Evolutionary conservation across 306 rosid species (phyloP), one percentile per base, ranked within the genome.

Genomic region (Cyamopsis tetragonoloba): DNA sequence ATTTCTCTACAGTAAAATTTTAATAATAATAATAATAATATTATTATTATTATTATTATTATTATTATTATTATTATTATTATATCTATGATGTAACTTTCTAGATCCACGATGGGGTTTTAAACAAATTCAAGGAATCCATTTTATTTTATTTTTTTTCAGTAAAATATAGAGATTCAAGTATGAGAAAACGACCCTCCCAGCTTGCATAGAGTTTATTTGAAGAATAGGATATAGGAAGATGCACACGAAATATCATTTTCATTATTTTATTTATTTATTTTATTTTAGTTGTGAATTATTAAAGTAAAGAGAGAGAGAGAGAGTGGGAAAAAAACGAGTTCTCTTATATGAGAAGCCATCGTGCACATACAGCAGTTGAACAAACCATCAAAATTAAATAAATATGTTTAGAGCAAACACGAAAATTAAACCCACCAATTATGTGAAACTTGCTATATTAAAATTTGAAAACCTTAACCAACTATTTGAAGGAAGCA

Each of bases 371-470:
- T n/a, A 60, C 6, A 60, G 49, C 12, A 1, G 66, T 37, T 61
- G 67, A 68, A 7, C 32, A 50, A 57, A 24, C 19, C 35, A 8
- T 24, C 18, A 32, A 59, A 11, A 11, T 6, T 15, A 57, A 34
- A 11, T 6, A 32, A 57, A 34, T 24, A 11, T 32, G 27, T 10
- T 3, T 13, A 4, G 71, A 76, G 62, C 37, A 30, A 20, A 18
- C 82, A 70, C 70, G 81, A 82, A 87, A 80, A n/a, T n/a, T n/a
- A n/a, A n/a, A 74, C 88, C 62, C 85, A 64, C 34, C 15, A 43
- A 32, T 20, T 13, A 9, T 19, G 39, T 17, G 32, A 75, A 57
- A 55, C 14, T 53, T 47, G 17, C 44, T 30, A 62, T 41, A 62
- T 41, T 19, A 76, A 46, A 70, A 20, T 4, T 31, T 11, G 20